Base-by-base conservation (phyloP, 805 yeast genomes). In the Suhomyces tanzawaensis region DNA sequence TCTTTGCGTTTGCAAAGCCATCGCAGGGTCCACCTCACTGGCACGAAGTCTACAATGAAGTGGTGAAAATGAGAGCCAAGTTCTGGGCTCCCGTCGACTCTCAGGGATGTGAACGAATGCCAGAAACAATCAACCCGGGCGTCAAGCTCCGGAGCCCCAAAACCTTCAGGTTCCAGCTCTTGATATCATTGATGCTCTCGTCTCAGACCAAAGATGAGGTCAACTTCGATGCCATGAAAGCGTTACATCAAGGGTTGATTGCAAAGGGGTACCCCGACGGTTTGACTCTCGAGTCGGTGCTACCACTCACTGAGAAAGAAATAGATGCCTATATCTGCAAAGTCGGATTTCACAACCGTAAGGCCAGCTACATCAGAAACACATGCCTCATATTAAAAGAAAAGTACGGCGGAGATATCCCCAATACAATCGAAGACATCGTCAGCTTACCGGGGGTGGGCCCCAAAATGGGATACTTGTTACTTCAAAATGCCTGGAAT, bases 121-220 rank as follows among this genome's bases (percentile, higher is more conserved):
- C 81, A 0, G 62, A 66, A 16, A 58, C 71, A 3, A 64, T 76
- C 13, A 60, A 55, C 11, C 69, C 70, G 2, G 51, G 53, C 7
- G 37, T 73, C 6, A 62, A 53, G 22, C 29, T 33, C 6, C 36
- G 25, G 0, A 57, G 63, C 19, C 77, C 79, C 1, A 53, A 55
- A 13, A 47, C 60, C 1, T 77, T 61, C 52, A 69, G 96, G 34
- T 82, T 82, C 52, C 96, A 89, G 57, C 66, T 86, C 24, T 67
- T 90, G 23, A 70, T 89, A 0, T 81, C 95, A 3, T 69, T 90
- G 36, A 85, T 90, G 90, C 76, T 90, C 21, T 85, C 95, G 7
- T 76, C 96, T 0, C 97, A 90, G 49, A 90, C 98, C 2, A 89
- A 85, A 54, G 98, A 90, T 58, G 95, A 87, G 57, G 77, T 82